A percentile compares a stretch with the other conserved stretches of the same genome.
These are phyloP conservation scores for Lepidium aucheri DNA, from an alignment of 345 rosid species.

Conservation along the genomic window DNA sequence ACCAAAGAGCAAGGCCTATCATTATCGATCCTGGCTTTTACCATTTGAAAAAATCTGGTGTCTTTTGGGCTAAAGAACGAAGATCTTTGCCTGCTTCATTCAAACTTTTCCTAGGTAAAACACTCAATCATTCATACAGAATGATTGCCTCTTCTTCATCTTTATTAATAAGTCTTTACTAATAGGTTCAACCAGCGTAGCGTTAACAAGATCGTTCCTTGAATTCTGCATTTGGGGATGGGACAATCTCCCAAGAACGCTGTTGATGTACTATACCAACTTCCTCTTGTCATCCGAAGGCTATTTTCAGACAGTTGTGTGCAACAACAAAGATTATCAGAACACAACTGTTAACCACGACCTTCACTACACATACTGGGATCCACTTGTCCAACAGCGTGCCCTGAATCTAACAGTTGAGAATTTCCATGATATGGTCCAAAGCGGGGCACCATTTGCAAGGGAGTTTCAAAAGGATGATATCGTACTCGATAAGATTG, in stretches of 20 bases:
- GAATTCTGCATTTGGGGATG: conserved; percentile 93
- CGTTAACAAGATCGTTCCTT: conserved; percentile 70
- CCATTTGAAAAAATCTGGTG: conserved; percentile 72
- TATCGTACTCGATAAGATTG: conserved; percentile 56
- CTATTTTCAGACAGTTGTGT: conserved; percentile 84
- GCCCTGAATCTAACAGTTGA: conserved; percentile 45
- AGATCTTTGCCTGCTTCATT: conserved; percentile 82
- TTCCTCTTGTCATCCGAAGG: conserved; percentile 75
- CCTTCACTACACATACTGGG: conserved; percentile 73
- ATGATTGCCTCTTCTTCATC: neutral
- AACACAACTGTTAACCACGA: conserved; percentile 81
- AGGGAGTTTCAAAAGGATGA: conserved; percentile 54
- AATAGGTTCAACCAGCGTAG: conserved; percentile 74
- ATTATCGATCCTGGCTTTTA: conserved; percentile 87
- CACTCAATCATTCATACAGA: neutral
- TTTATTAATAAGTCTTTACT: neutral
- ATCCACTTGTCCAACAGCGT: conserved; percentile 63
- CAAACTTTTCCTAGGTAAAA: conserved; percentile 72
- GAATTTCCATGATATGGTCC: conserved; percentile 64
- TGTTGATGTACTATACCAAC: conserved; percentile 87
- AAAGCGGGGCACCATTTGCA: conserved; percentile 88
- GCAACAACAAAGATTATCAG: conserved; percentile 90
- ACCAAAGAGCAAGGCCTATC: conserved; percentile 81
- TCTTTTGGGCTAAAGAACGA: conserved; percentile 84
- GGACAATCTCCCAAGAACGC: conserved; percentile 92